Conservation (phyloP, 2,329 filamentous ascomycete genomes). For the Fusarium acutatum region DNA sequence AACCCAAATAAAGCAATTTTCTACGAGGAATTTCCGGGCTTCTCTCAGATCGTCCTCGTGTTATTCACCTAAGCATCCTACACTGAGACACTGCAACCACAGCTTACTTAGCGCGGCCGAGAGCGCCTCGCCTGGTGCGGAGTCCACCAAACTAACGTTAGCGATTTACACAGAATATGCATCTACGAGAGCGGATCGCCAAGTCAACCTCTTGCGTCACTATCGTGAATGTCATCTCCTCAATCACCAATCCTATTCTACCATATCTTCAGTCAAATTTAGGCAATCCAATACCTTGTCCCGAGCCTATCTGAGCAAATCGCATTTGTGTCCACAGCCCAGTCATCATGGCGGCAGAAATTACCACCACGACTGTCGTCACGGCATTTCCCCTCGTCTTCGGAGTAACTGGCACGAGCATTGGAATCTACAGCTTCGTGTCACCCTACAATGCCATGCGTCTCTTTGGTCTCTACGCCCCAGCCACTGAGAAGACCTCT, state of each 20-base stretch:
- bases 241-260: neutral
- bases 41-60: too few species aligned
- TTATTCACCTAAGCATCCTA: neutral
- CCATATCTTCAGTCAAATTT: neutral
- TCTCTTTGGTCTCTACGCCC: neutral
- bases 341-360: neutral
- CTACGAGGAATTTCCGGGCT: too few species aligned
- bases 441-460: constrained; percentile 18
- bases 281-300: too few species aligned
- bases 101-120: neutral
- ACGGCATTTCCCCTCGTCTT: constrained; percentile 21
- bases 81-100: neutral
- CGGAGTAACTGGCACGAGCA: constrained; percentile 2
- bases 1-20: rapidly evolving
- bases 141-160: neutral
- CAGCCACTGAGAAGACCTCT: neutral
- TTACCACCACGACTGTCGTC: neutral
- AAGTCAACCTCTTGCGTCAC: constrained; percentile 9
- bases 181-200: constrained; percentile 1
- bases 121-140: neutral
- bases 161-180: constrained; percentile 13
- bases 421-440: constrained; percentile 30
- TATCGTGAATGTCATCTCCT: neutral
- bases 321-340: neutral
- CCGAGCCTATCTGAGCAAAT: too few species aligned